phyloP scores from a whole-genome alignment of 1,284 basidiomycete genomes.

The Schizophyllum amplum region DNA sequence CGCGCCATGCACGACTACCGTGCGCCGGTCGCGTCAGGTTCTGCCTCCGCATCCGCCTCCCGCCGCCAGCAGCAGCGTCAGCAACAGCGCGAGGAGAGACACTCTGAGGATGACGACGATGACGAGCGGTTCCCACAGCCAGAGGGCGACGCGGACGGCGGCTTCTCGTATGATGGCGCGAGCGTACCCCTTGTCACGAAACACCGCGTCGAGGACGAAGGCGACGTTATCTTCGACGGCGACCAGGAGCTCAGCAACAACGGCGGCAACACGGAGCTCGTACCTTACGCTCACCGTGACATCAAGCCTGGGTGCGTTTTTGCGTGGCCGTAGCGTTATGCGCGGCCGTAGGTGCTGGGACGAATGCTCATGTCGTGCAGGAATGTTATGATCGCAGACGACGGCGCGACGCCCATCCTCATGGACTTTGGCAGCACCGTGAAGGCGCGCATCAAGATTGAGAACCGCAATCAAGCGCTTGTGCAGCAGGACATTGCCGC shows the following conservation, averaged over 20 bases:
- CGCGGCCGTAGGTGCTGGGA: no score
- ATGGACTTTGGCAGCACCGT: conserved; percentile 97
- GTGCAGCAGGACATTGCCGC: conserved; percentile 90
- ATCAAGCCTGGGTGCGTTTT: conserved; percentile 93
- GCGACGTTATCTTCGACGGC: conserved; percentile 66
- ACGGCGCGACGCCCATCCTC: conserved; percentile 78
- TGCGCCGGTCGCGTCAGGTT: conserved; percentile 28
- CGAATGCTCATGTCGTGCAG: conserved; percentile 35
- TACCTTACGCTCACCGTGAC: conserved; percentile 95
- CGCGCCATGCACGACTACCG: conserved; percentile 89
- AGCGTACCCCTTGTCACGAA: conserved; percentile 42
- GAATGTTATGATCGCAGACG: conserved; percentile 95
- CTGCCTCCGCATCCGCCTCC: conserved; percentile 18
- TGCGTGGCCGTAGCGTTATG: background rate
- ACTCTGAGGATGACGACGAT: conserved; percentile 49
- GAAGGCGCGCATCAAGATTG: conserved; percentile 72
- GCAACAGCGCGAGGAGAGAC: conserved; percentile 19
- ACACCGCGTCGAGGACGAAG: conserved; percentile 40
- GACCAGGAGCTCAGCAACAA: conserved; percentile 51
- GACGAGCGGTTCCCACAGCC: conserved; percentile 64
- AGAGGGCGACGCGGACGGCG: conserved; percentile 61
- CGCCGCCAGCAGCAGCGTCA: conserved; percentile 17
- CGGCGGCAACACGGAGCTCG: conserved; percentile 36
- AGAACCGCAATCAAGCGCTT: conserved; percentile 80
- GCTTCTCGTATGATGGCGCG: conserved; percentile 60